Evolutionary conservation across 2,329 filamentous ascomycete species (phyloP), one percentile per base, ranked within the genome.

Genomic region (Alternaria metachromatica): DNA sequence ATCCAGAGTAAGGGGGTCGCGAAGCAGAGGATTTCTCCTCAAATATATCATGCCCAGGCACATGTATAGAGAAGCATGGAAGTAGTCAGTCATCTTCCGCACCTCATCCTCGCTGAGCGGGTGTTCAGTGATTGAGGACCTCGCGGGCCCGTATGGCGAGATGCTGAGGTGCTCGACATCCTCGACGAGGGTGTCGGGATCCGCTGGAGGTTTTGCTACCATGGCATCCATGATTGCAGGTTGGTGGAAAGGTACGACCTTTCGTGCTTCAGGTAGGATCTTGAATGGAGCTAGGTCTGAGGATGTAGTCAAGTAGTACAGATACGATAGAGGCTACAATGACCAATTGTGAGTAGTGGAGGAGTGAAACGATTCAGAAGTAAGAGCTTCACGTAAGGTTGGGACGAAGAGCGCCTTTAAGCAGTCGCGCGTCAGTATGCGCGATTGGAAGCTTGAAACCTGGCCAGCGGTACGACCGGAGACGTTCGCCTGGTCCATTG

Each of bases 41-140:
- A 94, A 87, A 75, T 93, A 94, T 71, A 94, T 90, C 92, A 94
- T 94, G 65, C 91, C 92, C 54, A 94, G 81, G 69, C 89, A 90
- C 55, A 94, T 86, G 76, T 94, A 94, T 75, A 93, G 82, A 68
- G 89, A 91, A 58, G 91, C 91, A 67, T 89, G 87, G 83, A 93
- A 93, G 80, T 90, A 93, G 72, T 90, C 88, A 74, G 89, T 89
- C 79, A 89, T 89, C 78, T 90, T 88, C 67, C 86, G 84, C 62
- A 93, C 78, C 66, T 94, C 90, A 48, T 92, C 88, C 18, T 86
- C 75, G 63, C 84, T 87, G 58, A 94, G 85, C 11, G 90, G 90
- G 64, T 71, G 85, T 86, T 78, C 75, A 10, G 86, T 82, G 70
- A 92, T 75, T 1, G 89, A 92, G 25, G 90, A 89, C 57, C 90